phyloP scores from a whole-genome alignment of 495 filamentous ascomycete species.

The Podospora pseudocomata region DNA sequence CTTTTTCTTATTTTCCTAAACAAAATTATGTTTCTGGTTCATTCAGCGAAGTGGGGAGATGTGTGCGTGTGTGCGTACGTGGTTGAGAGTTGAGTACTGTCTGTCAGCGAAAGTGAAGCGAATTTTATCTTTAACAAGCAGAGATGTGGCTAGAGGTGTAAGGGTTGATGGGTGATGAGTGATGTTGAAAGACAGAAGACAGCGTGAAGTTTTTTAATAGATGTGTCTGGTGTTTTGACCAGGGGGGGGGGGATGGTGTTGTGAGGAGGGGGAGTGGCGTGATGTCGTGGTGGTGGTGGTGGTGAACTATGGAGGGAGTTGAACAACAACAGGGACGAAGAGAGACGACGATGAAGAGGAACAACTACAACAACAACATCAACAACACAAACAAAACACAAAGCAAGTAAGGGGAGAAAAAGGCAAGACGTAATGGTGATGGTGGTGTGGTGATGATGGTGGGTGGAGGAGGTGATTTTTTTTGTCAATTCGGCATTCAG shows the following conservation, averaged over 20 bases:
- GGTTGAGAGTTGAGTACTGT: neutral
- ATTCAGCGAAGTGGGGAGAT: neutral
- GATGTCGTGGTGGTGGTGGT: neutral
- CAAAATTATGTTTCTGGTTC: neutral
- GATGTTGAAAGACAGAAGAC: neutral
- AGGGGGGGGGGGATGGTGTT: neutral
- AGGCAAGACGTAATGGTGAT: neutral
- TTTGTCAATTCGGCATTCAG: neutral
- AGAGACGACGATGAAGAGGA: neutral
- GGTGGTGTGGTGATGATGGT: no score
- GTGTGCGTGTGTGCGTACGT: neutral
- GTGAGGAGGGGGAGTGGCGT: neutral
- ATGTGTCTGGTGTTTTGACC: neutral
- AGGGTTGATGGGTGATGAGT: neutral
- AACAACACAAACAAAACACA: neutral
- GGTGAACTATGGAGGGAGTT: neutral
- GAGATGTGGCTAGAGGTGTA: neutral
- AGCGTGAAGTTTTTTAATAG: neutral
- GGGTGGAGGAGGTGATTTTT: neutral
- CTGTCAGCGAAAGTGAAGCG: neutral
- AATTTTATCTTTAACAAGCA: neutral
- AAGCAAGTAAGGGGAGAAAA: neutral
- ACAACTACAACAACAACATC: neutral
- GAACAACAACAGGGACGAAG: neutral
- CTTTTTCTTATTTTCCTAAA: constrained; percentile 2